A percentile compares a stretch with the other conserved stretches of the same genome.
Evolutionary conservation across 2,329 filamentous ascomycete species (phyloP).

Genomic region (Fusarium nodosum): DNA sequence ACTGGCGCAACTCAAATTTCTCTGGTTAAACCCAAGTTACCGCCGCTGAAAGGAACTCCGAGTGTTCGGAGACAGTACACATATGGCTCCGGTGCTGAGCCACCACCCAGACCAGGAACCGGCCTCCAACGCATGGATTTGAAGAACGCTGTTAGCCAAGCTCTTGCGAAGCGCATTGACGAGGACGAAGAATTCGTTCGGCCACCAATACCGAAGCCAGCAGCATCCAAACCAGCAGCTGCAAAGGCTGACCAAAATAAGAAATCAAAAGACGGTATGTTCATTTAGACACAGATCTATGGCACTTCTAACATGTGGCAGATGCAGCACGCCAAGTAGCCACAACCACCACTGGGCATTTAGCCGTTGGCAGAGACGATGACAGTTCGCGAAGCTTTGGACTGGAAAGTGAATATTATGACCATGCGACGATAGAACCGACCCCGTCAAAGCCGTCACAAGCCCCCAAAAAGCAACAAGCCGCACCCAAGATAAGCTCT

Average conservation of each 20-base stretch:
- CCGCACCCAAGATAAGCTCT: neutral
- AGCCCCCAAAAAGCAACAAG: conserved; percentile 8
- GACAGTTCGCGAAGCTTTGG: conserved; percentile 55
- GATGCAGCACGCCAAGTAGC: conserved; percentile 2
- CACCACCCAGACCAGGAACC: conserved; percentile 45
- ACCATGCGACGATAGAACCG: conserved; percentile 56
- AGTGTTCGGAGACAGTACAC: conserved; percentile 56
- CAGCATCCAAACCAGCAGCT: neutral
- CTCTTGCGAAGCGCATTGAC: conserved; percentile 43
- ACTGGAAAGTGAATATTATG: conserved; percentile 55
- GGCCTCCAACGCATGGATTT: conserved; percentile 48
- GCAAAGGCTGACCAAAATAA: conserved; percentile 42
- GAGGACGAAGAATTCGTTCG: conserved; percentile 40
- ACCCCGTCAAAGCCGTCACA: conserved; percentile 43
- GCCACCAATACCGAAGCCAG: conserved; percentile 15
- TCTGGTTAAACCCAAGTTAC: conserved; percentile 43
- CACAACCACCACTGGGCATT: conserved; percentile 7
- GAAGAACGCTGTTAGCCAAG: conserved; percentile 50
- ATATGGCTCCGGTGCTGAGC: conserved; percentile 57
- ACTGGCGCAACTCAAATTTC: conserved; percentile 20
- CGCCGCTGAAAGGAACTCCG: conserved; percentile 51
- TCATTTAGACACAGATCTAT: neutral
- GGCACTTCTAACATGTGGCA: conserved; percentile 17
- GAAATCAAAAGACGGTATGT: conserved; percentile 37
- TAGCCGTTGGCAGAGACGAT: conserved; percentile 44